Evolutionary conservation across 2,329 filamentous ascomycete genomes (phyloP).

Genomic region (Exophiala dermatitidis): DNA sequence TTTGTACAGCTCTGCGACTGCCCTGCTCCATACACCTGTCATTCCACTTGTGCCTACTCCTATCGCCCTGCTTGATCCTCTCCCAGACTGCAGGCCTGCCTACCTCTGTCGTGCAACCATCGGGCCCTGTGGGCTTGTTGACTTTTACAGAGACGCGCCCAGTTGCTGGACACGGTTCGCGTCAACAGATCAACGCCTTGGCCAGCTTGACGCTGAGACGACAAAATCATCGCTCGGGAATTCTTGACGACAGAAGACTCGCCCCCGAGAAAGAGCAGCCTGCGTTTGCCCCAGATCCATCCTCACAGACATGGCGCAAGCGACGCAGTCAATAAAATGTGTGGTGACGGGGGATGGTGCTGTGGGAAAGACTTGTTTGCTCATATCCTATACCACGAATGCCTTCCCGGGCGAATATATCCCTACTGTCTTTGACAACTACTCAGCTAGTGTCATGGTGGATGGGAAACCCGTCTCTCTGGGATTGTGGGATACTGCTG

Average conservation of each 20-base stretch:
- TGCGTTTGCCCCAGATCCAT: not conserved
- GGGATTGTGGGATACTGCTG: conserved; percentile 96
- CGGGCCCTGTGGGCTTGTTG: conserved; percentile 10
- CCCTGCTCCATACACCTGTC: conserved; percentile 1
- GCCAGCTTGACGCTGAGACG: conserved; percentile 5
- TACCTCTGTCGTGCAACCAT: conserved; percentile 9
- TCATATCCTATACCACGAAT: conserved; percentile 99
- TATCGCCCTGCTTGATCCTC: conserved; percentile 2
- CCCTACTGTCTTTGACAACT: conserved; percentile 98
- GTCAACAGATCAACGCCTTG: conserved; percentile 7
- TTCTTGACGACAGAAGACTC: not conserved
- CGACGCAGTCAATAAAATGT: conserved; percentile 54
- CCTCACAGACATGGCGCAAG: conserved; percentile 18
- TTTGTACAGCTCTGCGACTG: not conserved
- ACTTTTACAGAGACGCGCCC: conserved; percentile 13
- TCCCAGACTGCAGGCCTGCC: conserved; percentile 9
- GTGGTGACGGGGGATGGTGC: conserved; percentile 99
- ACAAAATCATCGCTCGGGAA: not conserved
- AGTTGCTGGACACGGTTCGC: conserved; percentile 20
- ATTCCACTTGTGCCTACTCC: not conserved
- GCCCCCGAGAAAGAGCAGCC: not conserved
- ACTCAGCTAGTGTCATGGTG: conserved; percentile 97
- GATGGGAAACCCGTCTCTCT: conserved; percentile 96
- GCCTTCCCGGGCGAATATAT: conserved; percentile 99
- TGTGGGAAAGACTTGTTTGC: conserved; percentile 98